These are phyloP conservation scores for Rhizophagus sp. DNA, from an alignment of 192 early-diverging fungal genomes.

Conservation along the genomic window DNA sequence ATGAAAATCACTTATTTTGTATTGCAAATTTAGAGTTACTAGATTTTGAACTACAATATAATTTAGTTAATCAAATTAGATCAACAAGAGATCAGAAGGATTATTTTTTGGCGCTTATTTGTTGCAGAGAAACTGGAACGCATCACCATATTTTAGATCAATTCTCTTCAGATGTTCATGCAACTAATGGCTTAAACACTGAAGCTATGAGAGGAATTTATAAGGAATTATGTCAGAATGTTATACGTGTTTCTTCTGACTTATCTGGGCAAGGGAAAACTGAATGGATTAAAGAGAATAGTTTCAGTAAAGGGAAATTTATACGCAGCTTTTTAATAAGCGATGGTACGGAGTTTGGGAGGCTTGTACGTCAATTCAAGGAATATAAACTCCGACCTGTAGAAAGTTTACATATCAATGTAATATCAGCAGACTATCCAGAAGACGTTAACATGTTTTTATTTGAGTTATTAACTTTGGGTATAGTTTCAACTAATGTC, in stretches of 20 bases:
- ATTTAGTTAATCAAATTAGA: conserved; percentile 24
- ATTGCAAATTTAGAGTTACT: conserved; percentile 27
- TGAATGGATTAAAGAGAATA: conserved; percentile 20
- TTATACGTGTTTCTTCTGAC: conserved; percentile 20
- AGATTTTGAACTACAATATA: conserved; percentile 25
- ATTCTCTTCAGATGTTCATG: conserved; percentile 21
- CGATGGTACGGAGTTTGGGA: conserved; percentile 11
- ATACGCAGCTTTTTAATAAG: conserved; percentile 22
- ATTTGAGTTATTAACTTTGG: background rate
- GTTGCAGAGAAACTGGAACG: conserved; percentile 21
- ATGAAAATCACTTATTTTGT: conserved; percentile 28
- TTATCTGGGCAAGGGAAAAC: conserved; percentile 28
- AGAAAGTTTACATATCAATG: background rate
- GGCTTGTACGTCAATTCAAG: conserved; percentile 16
- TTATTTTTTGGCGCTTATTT: conserved; percentile 21
- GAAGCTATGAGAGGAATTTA: conserved; percentile 15
- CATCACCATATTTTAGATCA: conserved; percentile 32
- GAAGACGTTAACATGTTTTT: conserved; percentile 7
- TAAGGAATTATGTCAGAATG: conserved; percentile 17
- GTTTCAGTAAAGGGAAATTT: background rate
- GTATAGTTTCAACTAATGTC: background rate
- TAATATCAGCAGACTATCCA: conserved; percentile 6
- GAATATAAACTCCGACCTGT: background rate
- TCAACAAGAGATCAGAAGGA: background rate
- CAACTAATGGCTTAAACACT: conserved; percentile 11